phyloP scores from a whole-genome alignment of 148 eudicot species.

The Limonium bicolor region DNA sequence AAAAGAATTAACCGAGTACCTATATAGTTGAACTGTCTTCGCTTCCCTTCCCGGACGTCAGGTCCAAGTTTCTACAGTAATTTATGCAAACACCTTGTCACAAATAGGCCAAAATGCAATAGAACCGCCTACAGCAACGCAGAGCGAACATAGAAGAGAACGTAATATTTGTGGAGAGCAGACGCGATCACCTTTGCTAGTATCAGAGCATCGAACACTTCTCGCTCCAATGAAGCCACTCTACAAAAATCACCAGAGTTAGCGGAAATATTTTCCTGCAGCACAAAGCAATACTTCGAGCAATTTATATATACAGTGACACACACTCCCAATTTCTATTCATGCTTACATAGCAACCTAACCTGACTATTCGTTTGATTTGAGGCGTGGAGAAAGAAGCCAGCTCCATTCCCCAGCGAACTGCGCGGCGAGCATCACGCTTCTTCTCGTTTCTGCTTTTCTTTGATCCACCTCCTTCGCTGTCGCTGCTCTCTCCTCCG shows the following conservation, averaged over 20 bases:
- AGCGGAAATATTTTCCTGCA: background rate
- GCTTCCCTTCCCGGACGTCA: slow-evolving; percentile 88
- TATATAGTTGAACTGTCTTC: slow-evolving; percentile 78
- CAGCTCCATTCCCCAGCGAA: slow-evolving; percentile 64
- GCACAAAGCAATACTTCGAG: background rate
- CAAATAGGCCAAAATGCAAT: background rate
- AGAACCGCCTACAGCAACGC: background rate
- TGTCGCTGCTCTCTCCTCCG: background rate
- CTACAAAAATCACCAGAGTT: slow-evolving; percentile 20
- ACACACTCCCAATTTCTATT: background rate
- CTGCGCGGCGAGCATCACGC: slow-evolving; percentile 57
- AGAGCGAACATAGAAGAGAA: background rate
- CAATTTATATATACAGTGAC: background rate
- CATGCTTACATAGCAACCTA: background rate
- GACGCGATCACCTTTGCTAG: slow-evolving; percentile 48
- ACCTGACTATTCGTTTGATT: slow-evolving; percentile 74
- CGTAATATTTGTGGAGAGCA: background rate
- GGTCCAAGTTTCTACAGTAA: slow-evolving; percentile 64
- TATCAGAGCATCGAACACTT: slow-evolving; percentile 70
- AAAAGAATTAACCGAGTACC: slow-evolving; percentile 27
- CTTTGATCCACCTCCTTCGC: slow-evolving; percentile 10
- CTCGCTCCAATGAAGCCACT: slow-evolving; percentile 49
- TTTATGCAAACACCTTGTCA: slow-evolving; percentile 21
- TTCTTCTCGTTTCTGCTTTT: slow-evolving; percentile 61
- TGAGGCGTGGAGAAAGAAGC: slow-evolving; percentile 51